A percentile compares a stretch with the other conserved stretches of the same genome.
These are phyloP conservation scores for Cercis canadensis DNA, from an alignment of 306 rosid genomes.

Conservation along the genomic window DNA sequence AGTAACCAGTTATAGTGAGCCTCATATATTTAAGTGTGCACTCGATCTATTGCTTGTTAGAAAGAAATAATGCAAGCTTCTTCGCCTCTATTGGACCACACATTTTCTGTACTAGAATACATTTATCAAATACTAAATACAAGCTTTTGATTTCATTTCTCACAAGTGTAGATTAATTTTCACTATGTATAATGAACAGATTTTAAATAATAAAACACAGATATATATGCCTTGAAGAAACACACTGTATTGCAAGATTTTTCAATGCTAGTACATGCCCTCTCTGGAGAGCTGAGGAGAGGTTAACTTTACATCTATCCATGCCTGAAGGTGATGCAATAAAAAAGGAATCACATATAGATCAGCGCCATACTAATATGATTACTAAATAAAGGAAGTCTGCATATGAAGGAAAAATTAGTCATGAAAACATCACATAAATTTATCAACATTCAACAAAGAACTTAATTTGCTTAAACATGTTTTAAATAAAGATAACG, in stretches of 20 bases:
- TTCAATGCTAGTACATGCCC: slow-evolving; percentile 67
- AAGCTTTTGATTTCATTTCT: too few relatives aligned
- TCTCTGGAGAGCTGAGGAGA: slow-evolving; percentile 93
- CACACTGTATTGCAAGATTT: slow-evolving; percentile 54
- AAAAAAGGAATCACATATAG: neutral
- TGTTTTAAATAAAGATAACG: too few relatives aligned
- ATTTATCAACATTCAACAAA: too few relatives aligned
- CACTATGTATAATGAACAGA: too few relatives aligned
- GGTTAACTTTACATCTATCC: slow-evolving; percentile 84
- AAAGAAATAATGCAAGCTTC: neutral
- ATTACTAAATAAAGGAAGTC: neutral
- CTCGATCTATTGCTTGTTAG: neutral
- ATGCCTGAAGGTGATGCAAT: slow-evolving; percentile 58
- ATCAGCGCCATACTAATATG: neutral
- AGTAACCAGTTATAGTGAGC: slow-evolving; percentile 33
- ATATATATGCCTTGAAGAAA: slow-evolving; percentile 61
- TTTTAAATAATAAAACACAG: neutral
- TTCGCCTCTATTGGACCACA: slow-evolving; percentile 6
- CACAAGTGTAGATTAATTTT: too few relatives aligned
- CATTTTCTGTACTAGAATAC: slow-evolving; percentile 6
- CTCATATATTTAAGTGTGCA: slow-evolving; percentile 17
- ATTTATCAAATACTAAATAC: too few relatives aligned
- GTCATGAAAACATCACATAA: neutral
- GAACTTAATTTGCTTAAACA: too few relatives aligned
- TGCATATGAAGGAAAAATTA: neutral